These are phyloP conservation scores for Delphinella strobiligena DNA, from an alignment of 2,329 filamentous ascomycete genomes.

Conservation along the genomic window DNA sequence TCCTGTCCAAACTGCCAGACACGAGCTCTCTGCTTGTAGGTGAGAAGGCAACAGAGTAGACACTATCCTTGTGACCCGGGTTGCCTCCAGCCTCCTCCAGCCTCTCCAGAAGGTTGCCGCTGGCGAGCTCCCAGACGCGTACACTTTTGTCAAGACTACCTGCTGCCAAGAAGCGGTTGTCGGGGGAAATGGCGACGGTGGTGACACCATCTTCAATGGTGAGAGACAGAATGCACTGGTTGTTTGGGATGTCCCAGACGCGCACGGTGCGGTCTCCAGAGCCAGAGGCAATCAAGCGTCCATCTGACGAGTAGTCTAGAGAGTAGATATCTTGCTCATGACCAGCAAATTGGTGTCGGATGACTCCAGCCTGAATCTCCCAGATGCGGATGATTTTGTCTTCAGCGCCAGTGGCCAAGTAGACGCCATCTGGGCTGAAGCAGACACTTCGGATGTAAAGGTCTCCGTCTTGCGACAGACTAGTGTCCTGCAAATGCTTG, in stretches of 20 bases:
- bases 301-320: conserved; percentile 86
- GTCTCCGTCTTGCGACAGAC: conserved; percentile 76
- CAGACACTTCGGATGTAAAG: conserved; percentile 96
- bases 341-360: conserved; percentile 87
- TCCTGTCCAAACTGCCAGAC: conserved; percentile 90
- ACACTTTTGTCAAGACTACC: conserved; percentile 97
- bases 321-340: conserved; percentile 99
- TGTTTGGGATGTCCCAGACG: conserved; percentile 87
- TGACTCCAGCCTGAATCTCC: conserved; percentile 75
- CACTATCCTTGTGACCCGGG: conserved; percentile 91
- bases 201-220: conserved; percentile 95
- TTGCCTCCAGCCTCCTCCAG: conserved; percentile 58
- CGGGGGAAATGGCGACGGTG: conserved; percentile 92
- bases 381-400: conserved; percentile 96
- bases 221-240: conserved; percentile 69
- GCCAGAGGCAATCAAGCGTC: conserved; percentile 86
- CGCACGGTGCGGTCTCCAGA: conserved; percentile 90
- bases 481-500: conserved; percentile 80
- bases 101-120: conserved; percentile 76
- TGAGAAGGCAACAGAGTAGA: conserved; percentile 93
- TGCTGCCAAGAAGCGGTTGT: conserved; percentile 86
- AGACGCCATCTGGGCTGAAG: conserved; percentile 93
- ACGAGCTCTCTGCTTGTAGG: conserved; percentile 88
- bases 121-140: conserved; percentile 86
- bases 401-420: conserved; percentile 88